Percentiles rank a stretch among this genome's conserved stretches.
phyloP scores from a whole-genome alignment of 352 stramenopile species.

The Phytopythium montanum region DNA sequence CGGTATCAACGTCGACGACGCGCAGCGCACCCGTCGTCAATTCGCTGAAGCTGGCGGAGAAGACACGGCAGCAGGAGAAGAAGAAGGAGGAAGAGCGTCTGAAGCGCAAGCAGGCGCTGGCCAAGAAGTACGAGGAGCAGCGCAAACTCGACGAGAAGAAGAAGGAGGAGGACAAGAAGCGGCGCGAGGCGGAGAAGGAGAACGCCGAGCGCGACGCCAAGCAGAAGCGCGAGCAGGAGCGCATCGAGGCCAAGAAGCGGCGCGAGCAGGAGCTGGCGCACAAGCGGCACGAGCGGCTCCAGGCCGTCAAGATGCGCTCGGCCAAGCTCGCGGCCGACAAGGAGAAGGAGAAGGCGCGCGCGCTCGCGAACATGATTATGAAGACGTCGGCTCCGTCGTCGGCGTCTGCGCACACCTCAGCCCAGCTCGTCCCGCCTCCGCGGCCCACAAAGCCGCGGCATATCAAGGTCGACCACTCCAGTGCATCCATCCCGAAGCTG shows the following conservation, averaged over 20 bases:
- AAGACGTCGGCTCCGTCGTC: background rate
- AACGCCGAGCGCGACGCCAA: slow-evolving; percentile 58
- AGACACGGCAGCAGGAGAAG: slow-evolving; percentile 56
- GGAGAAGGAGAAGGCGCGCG: slow-evolving; percentile 12
- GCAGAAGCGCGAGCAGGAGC: slow-evolving; percentile 52
- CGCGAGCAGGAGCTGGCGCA: slow-evolving; percentile 35
- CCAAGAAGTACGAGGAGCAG: slow-evolving; percentile 72
- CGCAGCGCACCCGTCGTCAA: slow-evolving; percentile 56
- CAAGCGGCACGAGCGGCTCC: slow-evolving; percentile 53
- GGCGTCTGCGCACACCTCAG: background rate
- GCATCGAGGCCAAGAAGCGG: slow-evolving; percentile 54
- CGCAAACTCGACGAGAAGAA: slow-evolving; percentile 52
- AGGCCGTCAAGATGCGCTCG: slow-evolving; percentile 62
- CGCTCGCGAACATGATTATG: background rate
- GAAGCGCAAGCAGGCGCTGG: slow-evolving; percentile 57
- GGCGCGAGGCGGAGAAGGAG: slow-evolving; percentile 43
- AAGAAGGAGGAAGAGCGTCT: slow-evolving; percentile 63
- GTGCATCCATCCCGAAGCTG: background rate
- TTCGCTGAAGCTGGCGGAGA: slow-evolving; percentile 70
- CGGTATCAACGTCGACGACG: slow-evolving; percentile 19
- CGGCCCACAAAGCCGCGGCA: slow-evolving; percentile 4
- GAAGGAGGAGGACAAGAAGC: slow-evolving; percentile 74
- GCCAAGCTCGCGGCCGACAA: slow-evolving; percentile 61
- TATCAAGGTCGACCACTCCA: background rate
- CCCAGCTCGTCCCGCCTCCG: slow-evolving; percentile 1